Base-by-base conservation (phyloP, 495 filamentous ascomycete species). In the Tetracladium setigerum region DNA sequence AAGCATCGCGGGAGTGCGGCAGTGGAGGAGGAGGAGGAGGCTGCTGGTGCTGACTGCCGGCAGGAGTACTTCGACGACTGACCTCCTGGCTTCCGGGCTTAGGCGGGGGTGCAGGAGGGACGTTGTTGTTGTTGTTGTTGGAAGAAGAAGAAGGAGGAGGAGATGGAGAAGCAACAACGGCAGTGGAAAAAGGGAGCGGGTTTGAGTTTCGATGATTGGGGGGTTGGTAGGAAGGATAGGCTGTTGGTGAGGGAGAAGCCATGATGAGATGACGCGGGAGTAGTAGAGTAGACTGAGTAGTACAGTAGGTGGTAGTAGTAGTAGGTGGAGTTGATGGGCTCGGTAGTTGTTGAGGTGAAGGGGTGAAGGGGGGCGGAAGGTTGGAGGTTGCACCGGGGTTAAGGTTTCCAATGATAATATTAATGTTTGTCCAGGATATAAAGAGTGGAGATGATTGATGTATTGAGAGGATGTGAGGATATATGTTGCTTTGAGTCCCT, bases 81-180 rank as follows among this genome's bases (percentile, higher is more conserved):
- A 74, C 68, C 50, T 87, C 82, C 52, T 83, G 82, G 59, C 74
- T 79, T 47, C 64, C 74, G 7, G 84, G 83, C 55, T 89, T 89
- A 1, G 84, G 84, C 4, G 84, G 84, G 32, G 82, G 84, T 8
- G 78, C 72, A 1, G 84, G 84, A 8, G 84, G 83, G 9, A 80
- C 70, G 45, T 77, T 73, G 8, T 68, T 61, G 43, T 71, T 67
- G 30, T n/a, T n/a, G n/a, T n/a, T n/a, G n/a, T n/a, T n/a, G n/a
- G n/a, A n/a, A n/a, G n/a, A n/a, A n/a, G n/a, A n/a, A n/a, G n/a
- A n/a, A n/a, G n/a, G n/a, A n/a, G 53, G 52, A 18, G 46, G 49
- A 27, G 45, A 77, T 72, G 8, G 69, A 62, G 43, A 70, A 67
- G 30, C 7, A 27, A 7, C 7, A 7, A 7, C 22, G 7, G 7